Evolutionary conservation across 805 yeast species (phyloP), one percentile per base, ranked within the genome.

Genomic region (Candida railenensis): DNA sequence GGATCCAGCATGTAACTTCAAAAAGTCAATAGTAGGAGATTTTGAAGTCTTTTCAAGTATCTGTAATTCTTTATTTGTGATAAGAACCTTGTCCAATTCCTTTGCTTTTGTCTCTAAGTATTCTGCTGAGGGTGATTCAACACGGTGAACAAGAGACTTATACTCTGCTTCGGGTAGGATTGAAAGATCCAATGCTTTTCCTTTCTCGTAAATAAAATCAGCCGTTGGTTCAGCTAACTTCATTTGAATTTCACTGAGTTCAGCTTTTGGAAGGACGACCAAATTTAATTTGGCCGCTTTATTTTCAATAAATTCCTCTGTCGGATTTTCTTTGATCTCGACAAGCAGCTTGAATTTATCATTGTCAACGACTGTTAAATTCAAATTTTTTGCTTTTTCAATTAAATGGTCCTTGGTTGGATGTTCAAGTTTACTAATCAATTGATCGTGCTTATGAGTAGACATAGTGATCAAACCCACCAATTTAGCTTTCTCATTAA

Each of bases 1-100:
- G 8, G 34, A 39, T 3, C 50, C 53, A 2, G 76, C 72, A 43
- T 62, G 63, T 22, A 63, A 64, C 32, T 57, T 58, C 18, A 77
- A 49, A 36, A 60, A 65, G 0, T 63, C 68, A 4, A 58, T 33
- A 1, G 67, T 51, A 20, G 71, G 72, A 2, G 44, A 34, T 3
- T 60, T 52, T 9, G 53, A 45, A n/a, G 43, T 47, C 5, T 40
- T 39, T 32, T 43, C 48, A 48, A 59, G 48, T 5, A 47, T 46
- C 22, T 47, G 42, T 25, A 47, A 47, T 16, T 48, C 43, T 8
- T 39, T 22, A 15, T 22, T 42, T n/a, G 53, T 51, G 42, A 58
- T 25, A 19, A 58, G 41, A 1, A 53, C 43, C 28, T 53, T 47
- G 11, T 70, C 73, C 28, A 54, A 45, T 25, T 2, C 45, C 11